Base-by-base conservation (phyloP, 2,329 filamentous ascomycete species). In the Neocucurbitaria cava region DNA sequence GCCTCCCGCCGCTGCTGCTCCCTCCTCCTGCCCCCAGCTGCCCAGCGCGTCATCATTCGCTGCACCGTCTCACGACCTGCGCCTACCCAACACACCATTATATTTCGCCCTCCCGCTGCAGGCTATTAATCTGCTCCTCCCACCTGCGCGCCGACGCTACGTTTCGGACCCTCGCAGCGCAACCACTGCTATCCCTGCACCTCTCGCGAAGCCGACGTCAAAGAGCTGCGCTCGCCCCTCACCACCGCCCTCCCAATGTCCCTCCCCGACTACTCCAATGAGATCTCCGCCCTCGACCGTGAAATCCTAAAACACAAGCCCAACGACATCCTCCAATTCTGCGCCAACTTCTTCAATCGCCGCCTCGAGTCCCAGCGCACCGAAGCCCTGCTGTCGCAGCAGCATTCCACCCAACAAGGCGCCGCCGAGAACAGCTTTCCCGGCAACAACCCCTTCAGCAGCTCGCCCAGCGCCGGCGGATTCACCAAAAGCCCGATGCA, bases 401-500 rank as follows among this genome's bases (percentile, higher is more conserved):
- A 79, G 70, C 76, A 79, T 76, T 78, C 77, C 73, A 75, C 60
- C 67, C 69, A 70, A 53, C 69, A 74, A 56, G 75, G 72, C 69
- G 70, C 72, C 70, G 87, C 91, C 64, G 86, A 87, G 74, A 87
- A 84, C 69, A 86, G 82, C 68, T 95, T 96, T 77, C 89, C 89
- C 54, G 92, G 90, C 76, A 82, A 81, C 76, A 95, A 93, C 77
- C 91, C 90, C 31, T 93, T 93, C 68, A 88, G 89, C 66, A 73
- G 72, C 39, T 69, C 72, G 43, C 73, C 75, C 64, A 75, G 69
- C 64, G 62, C 62, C 53, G 66, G 64, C 54, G 79, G 78, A 60
- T 78, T 81, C 60, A 81, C 78, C 66, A 74, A 71, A 68, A 59
- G 75, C 54, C 74, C 75, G 65, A 85, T 85, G 77, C 83, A 83